Evolutionary conservation across 371 early-diverging fungal species (phyloP).

Genomic region (Mucor velutinosus): DNA sequence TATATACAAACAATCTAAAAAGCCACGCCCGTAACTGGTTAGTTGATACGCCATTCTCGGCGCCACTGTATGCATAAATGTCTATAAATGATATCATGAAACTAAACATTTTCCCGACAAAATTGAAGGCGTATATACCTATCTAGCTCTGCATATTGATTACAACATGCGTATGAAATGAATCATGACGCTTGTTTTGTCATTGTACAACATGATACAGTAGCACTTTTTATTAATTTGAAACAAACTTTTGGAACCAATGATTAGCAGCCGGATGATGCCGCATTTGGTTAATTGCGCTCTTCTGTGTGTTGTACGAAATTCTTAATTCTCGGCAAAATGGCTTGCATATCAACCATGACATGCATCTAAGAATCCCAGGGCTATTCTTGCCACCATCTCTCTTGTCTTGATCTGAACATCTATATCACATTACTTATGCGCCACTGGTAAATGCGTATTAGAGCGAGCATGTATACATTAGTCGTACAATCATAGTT

Average conservation of each 20-base stretch:
- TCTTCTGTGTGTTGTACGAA: not conserved
- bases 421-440: not conserved
- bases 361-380: not conserved
- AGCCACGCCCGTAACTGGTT: too few relatives aligned
- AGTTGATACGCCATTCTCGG: not conserved
- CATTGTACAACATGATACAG: not conserved
- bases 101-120: not conserved
- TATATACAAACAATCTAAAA: too few relatives aligned
- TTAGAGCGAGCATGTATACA: not conserved
- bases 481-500: not conserved
- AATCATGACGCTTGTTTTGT: not conserved
- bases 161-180: not conserved
- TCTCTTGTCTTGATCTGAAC: not conserved
- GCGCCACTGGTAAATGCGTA: not conserved
- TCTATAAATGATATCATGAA: not conserved
- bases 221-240: not conserved
- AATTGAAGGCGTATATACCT: not conserved
- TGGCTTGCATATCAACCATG: not conserved
- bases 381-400: not conserved
- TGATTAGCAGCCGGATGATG: not conserved
- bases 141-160: not conserved
- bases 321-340: not conserved
- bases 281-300: not conserved
- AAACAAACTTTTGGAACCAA: conserved; percentile 5
- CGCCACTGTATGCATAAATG: not conserved